Conservation (phyloP, 140 eudicot species). For the Erigeron philadelphicus region DNA sequence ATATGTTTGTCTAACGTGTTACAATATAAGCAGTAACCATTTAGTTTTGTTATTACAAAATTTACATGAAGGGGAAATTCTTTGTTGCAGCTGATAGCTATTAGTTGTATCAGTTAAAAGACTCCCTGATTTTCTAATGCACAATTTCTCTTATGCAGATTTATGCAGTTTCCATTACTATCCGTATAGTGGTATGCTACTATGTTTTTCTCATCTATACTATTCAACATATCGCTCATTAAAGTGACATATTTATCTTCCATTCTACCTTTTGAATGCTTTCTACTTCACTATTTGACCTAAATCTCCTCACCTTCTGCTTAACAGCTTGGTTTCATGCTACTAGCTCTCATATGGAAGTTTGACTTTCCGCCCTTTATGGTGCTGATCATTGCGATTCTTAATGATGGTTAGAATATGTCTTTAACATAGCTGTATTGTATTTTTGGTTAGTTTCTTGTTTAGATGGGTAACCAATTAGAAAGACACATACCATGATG, state of each 20-base stretch:
- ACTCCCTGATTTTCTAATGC: slow-evolving; percentile 9
- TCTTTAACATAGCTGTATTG: background rate
- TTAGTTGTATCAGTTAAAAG: background rate
- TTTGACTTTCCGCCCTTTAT: slow-evolving; percentile 89
- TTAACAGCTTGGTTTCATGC: slow-evolving; percentile 81
- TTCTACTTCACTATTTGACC: slow-evolving; percentile 17
- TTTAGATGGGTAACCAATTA: slow-evolving; percentile 9
- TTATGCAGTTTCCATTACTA: slow-evolving; percentile 80
- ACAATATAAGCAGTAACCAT: background rate
- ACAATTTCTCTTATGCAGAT: slow-evolving; percentile 42
- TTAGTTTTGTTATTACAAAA: background rate
- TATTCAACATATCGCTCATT: too few species aligned
- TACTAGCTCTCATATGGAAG: slow-evolving; percentile 77
- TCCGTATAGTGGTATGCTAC: slow-evolving; percentile 77
- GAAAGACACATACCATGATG: background rate
- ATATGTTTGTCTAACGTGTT: background rate
- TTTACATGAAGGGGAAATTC: background rate
- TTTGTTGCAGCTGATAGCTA: background rate
- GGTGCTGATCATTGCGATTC: slow-evolving; percentile 88
- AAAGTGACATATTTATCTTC: background rate
- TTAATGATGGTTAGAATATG: slow-evolving; percentile 59
- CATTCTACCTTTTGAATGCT: slow-evolving; percentile 4
- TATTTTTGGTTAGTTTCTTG: background rate
- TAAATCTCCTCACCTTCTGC: background rate
- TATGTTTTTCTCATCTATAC: background rate